Evolutionary conservation across 441 rosid species (phyloP).

Genomic region (Populus hybrid): DNA sequence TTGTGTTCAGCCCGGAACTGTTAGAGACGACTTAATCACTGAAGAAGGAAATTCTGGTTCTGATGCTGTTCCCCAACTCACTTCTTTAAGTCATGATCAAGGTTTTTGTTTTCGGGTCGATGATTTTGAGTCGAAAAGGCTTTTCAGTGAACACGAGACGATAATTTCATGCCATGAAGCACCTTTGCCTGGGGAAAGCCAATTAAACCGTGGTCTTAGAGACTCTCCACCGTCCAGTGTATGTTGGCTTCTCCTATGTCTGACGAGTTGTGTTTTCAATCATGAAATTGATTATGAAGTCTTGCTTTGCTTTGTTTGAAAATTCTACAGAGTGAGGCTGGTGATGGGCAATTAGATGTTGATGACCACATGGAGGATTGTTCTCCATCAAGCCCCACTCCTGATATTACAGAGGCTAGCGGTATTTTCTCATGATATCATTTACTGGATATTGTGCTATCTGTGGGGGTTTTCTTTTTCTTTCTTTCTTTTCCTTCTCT

Average conservation of each 20-base stretch:
- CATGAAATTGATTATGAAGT: not conserved
- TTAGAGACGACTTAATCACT: conserved; percentile 21
- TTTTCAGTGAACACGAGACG: conserved; percentile 31
- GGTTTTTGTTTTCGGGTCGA: conserved; percentile 24
- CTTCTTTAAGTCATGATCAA: conserved; percentile 29
- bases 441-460: not conserved
- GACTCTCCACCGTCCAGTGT: conserved; percentile 55
- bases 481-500: too few species aligned
- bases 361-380: conserved; percentile 48
- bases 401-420: conserved; percentile 45
- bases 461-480: too few species aligned
- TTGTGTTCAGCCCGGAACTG: conserved; percentile 8
- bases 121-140: conserved; percentile 35
- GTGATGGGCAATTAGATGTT: conserved; percentile 7
- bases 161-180: conserved; percentile 33
- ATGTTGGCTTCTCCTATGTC: conserved; percentile 24
- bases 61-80: conserved; percentile 24
- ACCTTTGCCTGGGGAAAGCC: conserved; percentile 40
- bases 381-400: conserved; percentile 49
- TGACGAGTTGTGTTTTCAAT: conserved; percentile 11
- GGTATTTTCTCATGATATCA: conserved; percentile 32
- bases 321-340: conserved; percentile 51
- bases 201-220: conserved; percentile 32
- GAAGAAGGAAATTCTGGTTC: conserved; percentile 28
- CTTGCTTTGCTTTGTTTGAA: conserved; percentile 14